Conservation (phyloP, 768 basidiomycete species). For the Mycena galopus region DNA sequence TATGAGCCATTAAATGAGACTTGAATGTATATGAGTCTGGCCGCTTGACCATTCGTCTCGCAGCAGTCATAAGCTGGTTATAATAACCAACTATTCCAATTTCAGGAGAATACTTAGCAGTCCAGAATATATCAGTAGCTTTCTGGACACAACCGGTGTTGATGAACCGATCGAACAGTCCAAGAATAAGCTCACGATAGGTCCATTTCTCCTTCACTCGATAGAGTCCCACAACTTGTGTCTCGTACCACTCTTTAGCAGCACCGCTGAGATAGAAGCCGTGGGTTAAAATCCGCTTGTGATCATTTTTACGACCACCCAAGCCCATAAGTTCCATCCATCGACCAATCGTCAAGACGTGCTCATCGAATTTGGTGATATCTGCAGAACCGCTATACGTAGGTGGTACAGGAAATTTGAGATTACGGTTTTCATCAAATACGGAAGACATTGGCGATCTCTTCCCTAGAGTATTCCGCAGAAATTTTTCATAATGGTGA, state of each 20-base stretch:
- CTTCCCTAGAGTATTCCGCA: no score
- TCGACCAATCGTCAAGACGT: no score
- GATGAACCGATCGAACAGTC: background rate
- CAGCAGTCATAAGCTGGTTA: background rate
- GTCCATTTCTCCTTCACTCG: background rate
- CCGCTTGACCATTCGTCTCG: background rate
- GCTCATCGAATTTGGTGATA: no score
- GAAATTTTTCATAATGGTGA: no score
- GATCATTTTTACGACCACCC: no score
- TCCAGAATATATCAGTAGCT: background rate
- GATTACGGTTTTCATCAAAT: no score
- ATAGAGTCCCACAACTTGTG: background rate
- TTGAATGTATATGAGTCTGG: background rate
- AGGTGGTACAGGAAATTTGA: no score
- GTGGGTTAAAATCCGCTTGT: background rate
- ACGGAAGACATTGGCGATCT: no score
- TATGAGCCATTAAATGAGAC: background rate
- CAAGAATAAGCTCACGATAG: background rate
- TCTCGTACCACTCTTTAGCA: background rate
- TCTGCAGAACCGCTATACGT: no score
- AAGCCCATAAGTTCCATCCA: no score
- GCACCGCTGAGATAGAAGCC: background rate
- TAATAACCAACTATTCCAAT: background rate
- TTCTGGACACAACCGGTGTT: background rate
- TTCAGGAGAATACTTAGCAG: background rate